Percentiles rank a stretch among this genome's conserved stretches.
Conservation (phyloP, 1,284 basidiomycete genomes). For the Irpex sp. region DNA sequence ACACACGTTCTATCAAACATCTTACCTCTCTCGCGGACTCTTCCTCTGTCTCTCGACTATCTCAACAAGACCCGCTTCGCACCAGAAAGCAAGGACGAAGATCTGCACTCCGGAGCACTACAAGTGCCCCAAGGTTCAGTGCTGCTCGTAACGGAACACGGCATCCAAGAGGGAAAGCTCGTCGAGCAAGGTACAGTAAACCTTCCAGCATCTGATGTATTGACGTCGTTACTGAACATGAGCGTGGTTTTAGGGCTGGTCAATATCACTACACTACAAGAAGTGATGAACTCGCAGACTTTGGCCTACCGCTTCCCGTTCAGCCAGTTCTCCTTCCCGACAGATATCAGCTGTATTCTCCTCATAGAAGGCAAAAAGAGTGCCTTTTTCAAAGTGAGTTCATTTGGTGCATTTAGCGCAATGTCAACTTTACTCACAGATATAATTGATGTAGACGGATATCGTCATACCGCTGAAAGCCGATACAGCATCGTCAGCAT, state of each 20-base stretch:
- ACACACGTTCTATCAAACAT: conserved; percentile 52
- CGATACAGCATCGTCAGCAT: conserved; percentile 7
- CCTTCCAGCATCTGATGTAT: not conserved
- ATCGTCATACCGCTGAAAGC: conserved; percentile 45
- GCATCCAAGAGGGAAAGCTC: conserved; percentile 65
- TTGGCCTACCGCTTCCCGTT: conserved; percentile 82
- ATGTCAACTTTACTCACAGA: conserved; percentile 1
- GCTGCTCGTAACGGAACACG: conserved; percentile 65
- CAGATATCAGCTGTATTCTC: conserved; percentile 67
- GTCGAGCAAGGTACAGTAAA: conserved; percentile 48
- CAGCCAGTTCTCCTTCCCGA: conserved; percentile 71
- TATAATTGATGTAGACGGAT: conserved; percentile 41
- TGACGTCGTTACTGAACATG: not conserved
- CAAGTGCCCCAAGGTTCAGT: conserved; percentile 68
- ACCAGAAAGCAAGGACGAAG: conserved; percentile 71
- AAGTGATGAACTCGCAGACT: conserved; percentile 64
- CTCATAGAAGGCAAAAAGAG: conserved; percentile 66
- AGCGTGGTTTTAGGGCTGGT: conserved; percentile 44
- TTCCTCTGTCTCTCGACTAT: conserved; percentile 53
- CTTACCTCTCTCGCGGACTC: conserved; percentile 43
- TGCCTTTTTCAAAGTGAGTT: conserved; percentile 57
- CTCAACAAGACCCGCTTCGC: conserved; percentile 62
- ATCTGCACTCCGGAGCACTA: conserved; percentile 70
- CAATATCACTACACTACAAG: conserved; percentile 70
- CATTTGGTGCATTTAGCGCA: not conserved